These are phyloP conservation scores for Terana coerulea DNA, from an alignment of 768 basidiomycete genomes.

Conservation along the genomic window DNA sequence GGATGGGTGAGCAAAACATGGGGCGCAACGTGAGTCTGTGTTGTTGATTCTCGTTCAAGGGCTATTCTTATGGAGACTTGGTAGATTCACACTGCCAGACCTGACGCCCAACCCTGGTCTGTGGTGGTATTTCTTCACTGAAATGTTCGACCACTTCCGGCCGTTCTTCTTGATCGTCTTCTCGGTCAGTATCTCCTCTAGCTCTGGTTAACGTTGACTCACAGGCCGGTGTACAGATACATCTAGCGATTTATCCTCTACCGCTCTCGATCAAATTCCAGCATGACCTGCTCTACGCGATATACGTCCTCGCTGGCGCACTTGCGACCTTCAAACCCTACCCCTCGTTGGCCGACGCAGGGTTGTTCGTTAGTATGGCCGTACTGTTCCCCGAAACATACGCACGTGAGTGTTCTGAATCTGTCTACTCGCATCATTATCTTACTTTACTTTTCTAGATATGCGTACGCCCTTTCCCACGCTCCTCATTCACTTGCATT, in stretches of 20 bases:
- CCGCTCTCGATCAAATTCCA: slow-evolving; percentile 89
- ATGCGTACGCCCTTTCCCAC: slow-evolving; percentile 85
- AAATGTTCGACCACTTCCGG: slow-evolving; percentile 98
- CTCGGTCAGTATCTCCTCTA: slow-evolving; percentile 50
- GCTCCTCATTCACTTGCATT: slow-evolving; percentile 75
- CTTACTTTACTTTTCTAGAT: slow-evolving; percentile 41
- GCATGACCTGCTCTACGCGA: slow-evolving; percentile 83
- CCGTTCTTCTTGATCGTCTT: slow-evolving; percentile 95
- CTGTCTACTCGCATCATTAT: neutral
- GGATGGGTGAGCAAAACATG: slow-evolving; percentile 77
- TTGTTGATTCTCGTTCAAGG: too few relatives aligned
- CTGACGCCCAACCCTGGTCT: slow-evolving; percentile 91
- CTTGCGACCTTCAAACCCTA: slow-evolving; percentile 88
- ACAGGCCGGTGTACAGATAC: slow-evolving; percentile 51
- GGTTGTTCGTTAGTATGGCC: slow-evolving; percentile 79
- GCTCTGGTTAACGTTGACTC: neutral
- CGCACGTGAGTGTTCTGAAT: slow-evolving; percentile 57
- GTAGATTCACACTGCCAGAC: slow-evolving; percentile 78
- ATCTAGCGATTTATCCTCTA: slow-evolving; percentile 75
- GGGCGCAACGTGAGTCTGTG: slow-evolving; percentile 78
- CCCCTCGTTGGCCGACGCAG: slow-evolving; percentile 88
- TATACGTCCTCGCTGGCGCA: slow-evolving; percentile 72
- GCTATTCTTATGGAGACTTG: too few relatives aligned
- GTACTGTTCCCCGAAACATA: slow-evolving; percentile 80
- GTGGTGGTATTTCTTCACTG: slow-evolving; percentile 99